These are phyloP conservation scores for Wickerhamiella musiphila DNA, from an alignment of 805 yeast species.

Conservation along the genomic window DNA sequence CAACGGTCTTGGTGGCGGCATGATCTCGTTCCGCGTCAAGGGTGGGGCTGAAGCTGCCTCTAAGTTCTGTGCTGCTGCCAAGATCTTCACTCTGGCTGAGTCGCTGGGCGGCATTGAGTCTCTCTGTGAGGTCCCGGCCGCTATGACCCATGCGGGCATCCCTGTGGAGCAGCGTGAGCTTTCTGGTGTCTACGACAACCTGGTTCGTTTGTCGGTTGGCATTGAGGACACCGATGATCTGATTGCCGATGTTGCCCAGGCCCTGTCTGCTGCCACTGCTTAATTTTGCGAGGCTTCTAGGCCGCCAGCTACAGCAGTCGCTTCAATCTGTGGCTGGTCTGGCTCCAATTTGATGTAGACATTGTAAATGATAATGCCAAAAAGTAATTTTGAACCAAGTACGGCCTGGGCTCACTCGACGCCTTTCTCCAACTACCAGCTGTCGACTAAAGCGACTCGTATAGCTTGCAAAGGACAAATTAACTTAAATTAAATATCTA, in stretches of 20 bases:
- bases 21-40: constrained; percentile 70
- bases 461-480: neutral
- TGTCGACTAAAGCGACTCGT: no score
- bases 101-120: constrained; percentile 85
- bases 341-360: no score
- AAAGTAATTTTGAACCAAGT: no score
- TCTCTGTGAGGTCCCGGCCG: constrained; percentile 72
- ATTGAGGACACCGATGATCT: constrained; percentile 71
- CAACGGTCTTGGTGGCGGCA: constrained; percentile 78
- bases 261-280: constrained; percentile 29
- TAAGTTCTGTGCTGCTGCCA: constrained; percentile 52
- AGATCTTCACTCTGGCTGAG: constrained; percentile 72
- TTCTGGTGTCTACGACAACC: constrained; percentile 65
- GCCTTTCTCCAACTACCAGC: no score
- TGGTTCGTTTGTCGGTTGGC: constrained; percentile 72
- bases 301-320: no score
- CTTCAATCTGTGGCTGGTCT: no score
- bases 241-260: constrained; percentile 52
- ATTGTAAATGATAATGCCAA: no score
- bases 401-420: no score
- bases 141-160: constrained; percentile 86
- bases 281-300: no score
- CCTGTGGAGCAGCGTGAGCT: constrained; percentile 62
- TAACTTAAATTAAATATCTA: neutral
- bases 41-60: constrained; percentile 71